These are phyloP conservation scores for Xylaria cubensis DNA, from an alignment of 495 filamentous ascomycete species.

Conservation along the genomic window DNA sequence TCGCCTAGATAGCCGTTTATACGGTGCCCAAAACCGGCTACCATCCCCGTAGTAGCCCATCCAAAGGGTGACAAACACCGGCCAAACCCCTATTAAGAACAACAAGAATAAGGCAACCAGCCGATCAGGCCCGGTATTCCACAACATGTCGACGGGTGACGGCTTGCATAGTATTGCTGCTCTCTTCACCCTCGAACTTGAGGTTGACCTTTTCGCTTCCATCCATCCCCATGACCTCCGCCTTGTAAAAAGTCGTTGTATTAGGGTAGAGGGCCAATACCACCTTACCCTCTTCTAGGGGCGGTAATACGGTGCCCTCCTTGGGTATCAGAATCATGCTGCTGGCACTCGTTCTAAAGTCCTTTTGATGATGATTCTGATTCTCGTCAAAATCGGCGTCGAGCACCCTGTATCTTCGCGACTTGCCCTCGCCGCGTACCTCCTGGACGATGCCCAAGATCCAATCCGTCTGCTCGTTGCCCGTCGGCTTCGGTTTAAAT, in stretches of 20 bases:
- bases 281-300: slow-evolving; percentile 78
- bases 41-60: background rate
- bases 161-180: slow-evolving; percentile 76
- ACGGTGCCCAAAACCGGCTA: background rate
- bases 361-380: slow-evolving; percentile 71
- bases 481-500: slow-evolving; percentile 79
- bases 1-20: background rate
- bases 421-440: slow-evolving; percentile 84
- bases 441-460: slow-evolving; percentile 89
- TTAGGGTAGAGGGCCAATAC: slow-evolving; percentile 86
- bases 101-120: slow-evolving; percentile 38
- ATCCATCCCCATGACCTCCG: slow-evolving; percentile 83
- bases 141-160: slow-evolving; percentile 82
- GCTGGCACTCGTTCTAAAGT: slow-evolving; percentile 79
- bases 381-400: slow-evolving; percentile 90
- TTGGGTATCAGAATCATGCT: slow-evolving; percentile 80
- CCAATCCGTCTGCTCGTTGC: slow-evolving; percentile 75
- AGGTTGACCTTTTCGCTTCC: slow-evolving; percentile 60
- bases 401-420: slow-evolving; percentile 92
- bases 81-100: background rate
- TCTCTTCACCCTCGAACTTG: slow-evolving; percentile 87
- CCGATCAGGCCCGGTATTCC: slow-evolving; percentile 62
- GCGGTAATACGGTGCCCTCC: slow-evolving; percentile 66
- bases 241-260: slow-evolving; percentile 97
- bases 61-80: slow-evolving; percentile 31